These are phyloP conservation scores for Turnera subulata DNA, from an alignment of 345 rosid species.

Conservation along the genomic window DNA sequence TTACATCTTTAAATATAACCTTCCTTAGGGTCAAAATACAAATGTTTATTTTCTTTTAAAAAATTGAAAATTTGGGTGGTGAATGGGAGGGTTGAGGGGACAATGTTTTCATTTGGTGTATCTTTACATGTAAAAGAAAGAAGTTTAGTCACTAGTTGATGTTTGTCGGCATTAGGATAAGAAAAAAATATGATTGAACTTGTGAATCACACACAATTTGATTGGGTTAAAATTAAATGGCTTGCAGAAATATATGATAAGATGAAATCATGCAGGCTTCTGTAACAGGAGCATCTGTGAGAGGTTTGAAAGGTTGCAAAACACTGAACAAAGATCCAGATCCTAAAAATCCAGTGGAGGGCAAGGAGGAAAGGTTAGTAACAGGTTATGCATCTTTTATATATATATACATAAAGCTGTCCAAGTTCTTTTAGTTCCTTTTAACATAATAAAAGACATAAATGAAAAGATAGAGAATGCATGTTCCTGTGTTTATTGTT, in stretches of 20 bases:
- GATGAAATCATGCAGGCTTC: conserved; percentile 60
- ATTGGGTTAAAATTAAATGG: conserved; percentile 3
- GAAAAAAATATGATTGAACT: background rate
- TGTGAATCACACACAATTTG: background rate
- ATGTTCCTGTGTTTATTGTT: no score
- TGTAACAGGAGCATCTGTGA: conserved; percentile 60
- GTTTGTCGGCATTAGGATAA: background rate
- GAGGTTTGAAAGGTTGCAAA: conserved; percentile 83
- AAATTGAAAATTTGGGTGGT: no score
- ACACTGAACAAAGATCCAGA: conserved; percentile 90
- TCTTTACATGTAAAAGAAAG: background rate
- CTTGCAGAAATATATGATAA: conserved; percentile 10
- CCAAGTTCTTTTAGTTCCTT: background rate
- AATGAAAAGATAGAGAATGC: no score
- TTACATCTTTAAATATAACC: background rate
- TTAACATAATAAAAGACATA: no score
- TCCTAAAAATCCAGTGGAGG: conserved; percentile 74
- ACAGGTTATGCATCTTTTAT: conserved; percentile 1
- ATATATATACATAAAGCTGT: no score
- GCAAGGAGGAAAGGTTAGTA: conserved; percentile 76
- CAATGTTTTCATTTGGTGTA: background rate
- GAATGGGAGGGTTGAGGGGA: no score
- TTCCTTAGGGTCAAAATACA: no score
- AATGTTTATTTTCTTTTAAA: no score
- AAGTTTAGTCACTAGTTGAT: background rate